phyloP scores from a whole-genome alignment of 768 basidiomycete genomes.

The Lactifluus volemus region DNA sequence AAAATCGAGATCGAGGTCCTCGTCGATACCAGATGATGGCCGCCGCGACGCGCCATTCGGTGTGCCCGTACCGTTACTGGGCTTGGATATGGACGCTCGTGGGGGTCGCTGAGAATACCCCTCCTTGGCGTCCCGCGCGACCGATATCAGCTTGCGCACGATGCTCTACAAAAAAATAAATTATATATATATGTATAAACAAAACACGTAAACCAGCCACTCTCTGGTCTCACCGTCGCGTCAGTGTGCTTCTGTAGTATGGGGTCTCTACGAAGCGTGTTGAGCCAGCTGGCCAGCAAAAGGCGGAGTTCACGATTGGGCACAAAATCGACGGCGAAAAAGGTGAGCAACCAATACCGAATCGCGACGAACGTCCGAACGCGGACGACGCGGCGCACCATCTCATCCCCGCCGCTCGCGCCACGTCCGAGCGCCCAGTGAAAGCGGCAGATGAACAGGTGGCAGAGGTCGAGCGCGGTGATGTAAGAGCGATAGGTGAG shows the following conservation, averaged over 20 bases:
- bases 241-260: slow-evolving; percentile 56
- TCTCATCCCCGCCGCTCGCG: slow-evolving; percentile 50
- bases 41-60: slow-evolving; percentile 23
- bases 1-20: slow-evolving; percentile 75
- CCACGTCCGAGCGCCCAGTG: slow-evolving; percentile 71
- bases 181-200: neutral
- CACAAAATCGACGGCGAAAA: slow-evolving; percentile 83
- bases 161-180: slow-evolving; percentile 45
- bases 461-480: slow-evolving; percentile 66
- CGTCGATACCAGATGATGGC: slow-evolving; percentile 41
- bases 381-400: slow-evolving; percentile 66
- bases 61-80: slow-evolving; percentile 15
- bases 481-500: slow-evolving; percentile 87
- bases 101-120: slow-evolving; percentile 32
- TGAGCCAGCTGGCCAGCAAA: slow-evolving; percentile 72
- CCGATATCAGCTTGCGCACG: slow-evolving; percentile 73
- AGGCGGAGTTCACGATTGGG: slow-evolving; percentile 70
- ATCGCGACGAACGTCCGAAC: slow-evolving; percentile 87
- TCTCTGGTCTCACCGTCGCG: slow-evolving; percentile 49
- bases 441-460: slow-evolving; percentile 78
- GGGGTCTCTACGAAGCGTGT: slow-evolving; percentile 66
- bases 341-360: slow-evolving; percentile 84
- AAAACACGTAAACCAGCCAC: neutral
- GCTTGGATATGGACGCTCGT: slow-evolving; percentile 29
- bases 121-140: slow-evolving; percentile 74